Conservation (phyloP, 2,329 filamentous ascomycete species). For the Phyllosticta citribraziliensis region DNA sequence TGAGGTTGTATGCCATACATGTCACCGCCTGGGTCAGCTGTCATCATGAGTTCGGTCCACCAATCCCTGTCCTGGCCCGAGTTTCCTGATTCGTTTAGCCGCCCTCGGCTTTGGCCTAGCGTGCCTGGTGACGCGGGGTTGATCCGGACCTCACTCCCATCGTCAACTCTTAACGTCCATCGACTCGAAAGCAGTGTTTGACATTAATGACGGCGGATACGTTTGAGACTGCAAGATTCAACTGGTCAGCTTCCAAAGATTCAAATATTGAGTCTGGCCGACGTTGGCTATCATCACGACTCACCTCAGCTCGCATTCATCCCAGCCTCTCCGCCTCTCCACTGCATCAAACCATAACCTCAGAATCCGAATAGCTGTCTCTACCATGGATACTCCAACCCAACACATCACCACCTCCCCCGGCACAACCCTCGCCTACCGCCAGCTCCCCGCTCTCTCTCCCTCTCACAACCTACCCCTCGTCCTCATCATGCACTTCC, state of each 20-base stretch:
- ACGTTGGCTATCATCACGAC: no score
- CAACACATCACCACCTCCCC: background rate
- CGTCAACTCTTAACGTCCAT: background rate
- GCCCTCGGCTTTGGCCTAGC: background rate
- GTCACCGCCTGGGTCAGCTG: no score
- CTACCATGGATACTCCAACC: background rate
- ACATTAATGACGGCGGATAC: no score
- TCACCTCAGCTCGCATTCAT: no score
- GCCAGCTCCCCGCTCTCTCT: background rate
- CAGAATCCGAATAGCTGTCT: no score
- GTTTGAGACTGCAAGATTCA: no score
- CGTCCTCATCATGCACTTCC: slow-evolving; percentile 17
- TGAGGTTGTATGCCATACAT: no score
- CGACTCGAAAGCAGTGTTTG: background rate
- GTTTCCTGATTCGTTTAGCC: background rate
- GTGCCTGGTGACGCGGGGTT: background rate
- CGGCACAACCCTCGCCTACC: background rate
- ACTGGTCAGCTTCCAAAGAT: no score
- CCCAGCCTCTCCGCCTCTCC: no score
- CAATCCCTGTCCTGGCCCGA: background rate
- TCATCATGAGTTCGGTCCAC: no score
- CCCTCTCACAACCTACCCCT: slow-evolving; percentile 9
- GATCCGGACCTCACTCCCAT: background rate
- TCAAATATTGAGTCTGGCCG: no score
- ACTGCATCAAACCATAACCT: no score